phyloP scores from a whole-genome alignment of 768 basidiomycete species.

The Flagelloscypha sp. region DNA sequence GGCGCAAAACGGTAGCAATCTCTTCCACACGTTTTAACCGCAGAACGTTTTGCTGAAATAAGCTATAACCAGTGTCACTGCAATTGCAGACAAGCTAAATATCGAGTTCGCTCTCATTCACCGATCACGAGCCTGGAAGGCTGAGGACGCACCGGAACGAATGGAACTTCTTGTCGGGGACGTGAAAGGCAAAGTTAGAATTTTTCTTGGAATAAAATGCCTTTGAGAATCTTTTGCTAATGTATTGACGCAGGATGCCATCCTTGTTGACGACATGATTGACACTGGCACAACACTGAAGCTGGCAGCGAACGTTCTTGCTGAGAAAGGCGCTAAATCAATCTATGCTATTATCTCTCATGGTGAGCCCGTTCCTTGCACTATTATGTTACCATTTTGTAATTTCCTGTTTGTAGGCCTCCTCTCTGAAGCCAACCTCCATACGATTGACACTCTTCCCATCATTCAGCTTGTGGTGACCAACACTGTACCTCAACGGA shows the following conservation, averaged over 20 bases:
- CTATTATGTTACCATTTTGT: conserved; percentile 10
- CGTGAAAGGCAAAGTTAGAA: conserved; percentile 73
- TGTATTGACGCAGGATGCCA: conserved; percentile 53
- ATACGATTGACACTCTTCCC: conserved; percentile 58
- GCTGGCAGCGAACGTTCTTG: conserved; percentile 76
- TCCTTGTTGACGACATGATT: conserved; percentile 98
- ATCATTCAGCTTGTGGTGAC: conserved; percentile 89
- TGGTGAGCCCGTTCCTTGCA: conserved; percentile 39
- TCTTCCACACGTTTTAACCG: conserved; percentile 7
- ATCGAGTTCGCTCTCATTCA: conserved; percentile 96
- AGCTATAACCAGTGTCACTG: conserved; percentile 60
- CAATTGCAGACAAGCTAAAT: conserved; percentile 91
- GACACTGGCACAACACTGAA: conserved; percentile 89
- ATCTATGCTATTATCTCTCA: conserved; percentile 90
- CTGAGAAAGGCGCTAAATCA: conserved; percentile 81
- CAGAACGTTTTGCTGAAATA: conserved; percentile 7
- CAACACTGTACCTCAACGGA: conserved; percentile 85
- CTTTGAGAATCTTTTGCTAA: conserved; percentile 7
- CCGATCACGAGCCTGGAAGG: conserved; percentile 71
- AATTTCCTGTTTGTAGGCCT: conserved; percentile 50
- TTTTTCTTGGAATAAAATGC: too few relatives aligned
- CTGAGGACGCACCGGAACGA: conserved; percentile 56
- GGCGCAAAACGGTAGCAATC: conserved; percentile 88
- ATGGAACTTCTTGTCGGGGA: conserved; percentile 96
- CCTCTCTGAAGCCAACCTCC: conserved; percentile 69